Conservation (phyloP, 208 protist genomes). For the Crithidia mellificae region DNA sequence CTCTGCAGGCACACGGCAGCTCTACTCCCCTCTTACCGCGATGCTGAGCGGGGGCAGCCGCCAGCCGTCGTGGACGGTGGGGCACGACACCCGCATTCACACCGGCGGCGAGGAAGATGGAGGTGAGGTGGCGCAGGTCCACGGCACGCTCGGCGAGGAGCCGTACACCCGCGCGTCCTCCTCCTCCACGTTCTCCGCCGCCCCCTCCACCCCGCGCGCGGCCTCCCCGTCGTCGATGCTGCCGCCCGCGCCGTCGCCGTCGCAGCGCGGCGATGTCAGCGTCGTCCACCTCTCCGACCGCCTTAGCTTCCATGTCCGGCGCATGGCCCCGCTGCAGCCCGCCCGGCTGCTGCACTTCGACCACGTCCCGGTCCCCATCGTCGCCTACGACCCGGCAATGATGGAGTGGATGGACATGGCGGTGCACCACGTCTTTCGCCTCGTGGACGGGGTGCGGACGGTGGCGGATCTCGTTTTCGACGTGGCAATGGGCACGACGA, state of each 20-base stretch:
- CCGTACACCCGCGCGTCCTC: not conserved
- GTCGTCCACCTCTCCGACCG: slow-evolving; percentile 57
- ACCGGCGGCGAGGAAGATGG: not conserved
- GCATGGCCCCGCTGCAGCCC: slow-evolving; percentile 56
- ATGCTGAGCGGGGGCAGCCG: slow-evolving; percentile 7
- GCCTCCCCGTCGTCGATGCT: not conserved
- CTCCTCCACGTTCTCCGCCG: not conserved
- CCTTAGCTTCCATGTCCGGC: slow-evolving; percentile 56
- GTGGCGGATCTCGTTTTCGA: slow-evolving; percentile 68
- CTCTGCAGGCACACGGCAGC: not conserved
- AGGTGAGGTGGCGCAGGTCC: slow-evolving; percentile 2
- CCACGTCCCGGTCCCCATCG: slow-evolving; percentile 63
- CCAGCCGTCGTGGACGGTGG: not conserved
- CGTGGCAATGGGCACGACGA: slow-evolving; percentile 49
- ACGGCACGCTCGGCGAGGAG: not conserved
- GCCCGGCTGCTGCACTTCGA: slow-evolving; percentile 47
- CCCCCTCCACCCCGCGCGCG: not conserved
- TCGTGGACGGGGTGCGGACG: slow-evolving; percentile 68
- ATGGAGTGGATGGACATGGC: slow-evolving; percentile 71
- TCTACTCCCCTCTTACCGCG: slow-evolving; percentile 12
- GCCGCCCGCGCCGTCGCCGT: not conserved
- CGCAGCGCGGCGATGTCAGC: slow-evolving; percentile 29
- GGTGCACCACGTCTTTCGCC: slow-evolving; percentile 58
- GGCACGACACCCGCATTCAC: too few relatives aligned
- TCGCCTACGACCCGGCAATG: slow-evolving; percentile 33